Percentiles rank a stretch among this genome's conserved stretches.
phyloP scores from a whole-genome alignment of 1,284 basidiomycete species.

The Ceratobasidium sp. region DNA sequence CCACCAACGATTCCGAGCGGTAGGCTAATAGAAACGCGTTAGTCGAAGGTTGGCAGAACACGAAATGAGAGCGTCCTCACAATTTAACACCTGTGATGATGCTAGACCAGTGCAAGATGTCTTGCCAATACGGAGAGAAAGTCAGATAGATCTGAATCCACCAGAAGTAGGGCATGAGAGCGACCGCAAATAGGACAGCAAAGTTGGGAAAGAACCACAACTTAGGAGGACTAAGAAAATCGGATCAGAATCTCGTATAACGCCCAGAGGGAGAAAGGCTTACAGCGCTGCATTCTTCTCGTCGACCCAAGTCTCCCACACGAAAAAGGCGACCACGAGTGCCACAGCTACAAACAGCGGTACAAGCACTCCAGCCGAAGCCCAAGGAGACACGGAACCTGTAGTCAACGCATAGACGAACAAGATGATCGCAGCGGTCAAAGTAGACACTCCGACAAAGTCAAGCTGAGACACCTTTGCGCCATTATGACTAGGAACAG shows the following conservation, averaged over 20 bases:
- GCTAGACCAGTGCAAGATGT: conserved; percentile 18
- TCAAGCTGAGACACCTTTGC: conserved; percentile 53
- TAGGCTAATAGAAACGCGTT: not conserved
- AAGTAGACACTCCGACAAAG: conserved; percentile 54
- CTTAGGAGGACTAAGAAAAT: no score
- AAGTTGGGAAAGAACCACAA: no score
- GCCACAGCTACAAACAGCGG: conserved; percentile 62
- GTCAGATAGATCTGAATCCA: no score
- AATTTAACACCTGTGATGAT: conserved; percentile 42
- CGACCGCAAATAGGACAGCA: no score
- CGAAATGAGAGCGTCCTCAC: not conserved
- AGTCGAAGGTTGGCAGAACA: not conserved
- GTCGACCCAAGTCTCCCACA: conserved; percentile 60
- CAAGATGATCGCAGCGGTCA: conserved; percentile 59
- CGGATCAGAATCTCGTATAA: not conserved
- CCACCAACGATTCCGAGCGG: conserved; percentile 50
- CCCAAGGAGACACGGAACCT: conserved; percentile 63
- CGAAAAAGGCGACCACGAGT: conserved; percentile 59
- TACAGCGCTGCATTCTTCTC: conserved; percentile 60
- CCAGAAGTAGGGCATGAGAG: no score
- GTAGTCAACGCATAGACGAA: conserved; percentile 67
- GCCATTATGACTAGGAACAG: conserved; percentile 26
- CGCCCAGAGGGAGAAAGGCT: conserved; percentile 42
- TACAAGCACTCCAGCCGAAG: conserved; percentile 59
- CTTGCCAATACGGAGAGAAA: no score